Base-by-base conservation (phyloP, 116 monocot species). In the Posidonia oceanica region DNA sequence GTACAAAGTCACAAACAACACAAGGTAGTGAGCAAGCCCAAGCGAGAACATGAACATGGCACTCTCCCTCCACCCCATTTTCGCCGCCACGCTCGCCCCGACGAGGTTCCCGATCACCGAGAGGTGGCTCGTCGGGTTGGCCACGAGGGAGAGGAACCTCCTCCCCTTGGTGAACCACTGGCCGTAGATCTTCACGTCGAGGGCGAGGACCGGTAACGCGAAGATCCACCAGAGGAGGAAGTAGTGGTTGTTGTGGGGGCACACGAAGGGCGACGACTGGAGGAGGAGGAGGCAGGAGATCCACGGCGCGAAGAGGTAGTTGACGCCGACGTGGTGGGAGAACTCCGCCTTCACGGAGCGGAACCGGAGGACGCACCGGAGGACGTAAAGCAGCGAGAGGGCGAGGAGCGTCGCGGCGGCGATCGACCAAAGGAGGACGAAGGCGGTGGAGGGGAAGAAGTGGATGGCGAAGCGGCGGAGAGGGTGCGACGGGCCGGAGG, bases 161-260 rank as follows among this genome's bases (percentile, higher is more conserved):
- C 56, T 70, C 14, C 69, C 85, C 52, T 88, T 74, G 16, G 84
- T 86, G 76, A 93, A 84, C 81, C 84, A 93, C 69, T 89, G 79
- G 1, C 87, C 86, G 61, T 93, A 93, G 68, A 93, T 83, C 71
- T 89, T 93, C 37, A 93, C 81, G 69, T 93, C 93, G 53, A 93
- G 83, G 55, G 53, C 73, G 18, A 89, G 64, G 72, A 93, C 79
- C 3, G 89, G 93, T 4, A 75, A 48, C 11, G 83, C 78, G 69
- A 85, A 81, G 68, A 64, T 4, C 21, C 37, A 57, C 57, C 54
- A 57, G 2, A 57, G 12, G 36, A 56, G 0, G 55, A 56, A 38
- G 69, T 57, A 23, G 54, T 11, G 36, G 39, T 5, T 57, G 57
- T 18, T 39, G 18, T 70, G 39, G 22, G 44, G 57, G 56, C 10